Base-by-base conservation (phyloP, 805 yeast species). In the Pichia manshurica region DNA sequence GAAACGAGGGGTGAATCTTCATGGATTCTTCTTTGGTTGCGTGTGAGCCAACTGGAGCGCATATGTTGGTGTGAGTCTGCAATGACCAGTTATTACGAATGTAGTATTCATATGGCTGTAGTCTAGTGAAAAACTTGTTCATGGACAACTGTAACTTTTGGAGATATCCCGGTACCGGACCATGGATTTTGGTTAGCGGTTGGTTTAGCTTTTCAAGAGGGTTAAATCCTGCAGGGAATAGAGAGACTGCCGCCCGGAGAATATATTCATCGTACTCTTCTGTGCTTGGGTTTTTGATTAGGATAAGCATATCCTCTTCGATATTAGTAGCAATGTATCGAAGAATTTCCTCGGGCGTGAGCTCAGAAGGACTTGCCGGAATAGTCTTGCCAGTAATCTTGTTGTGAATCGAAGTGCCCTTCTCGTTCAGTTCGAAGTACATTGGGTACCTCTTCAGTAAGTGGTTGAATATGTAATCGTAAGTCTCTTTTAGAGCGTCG, bases 221-320 rank as follows among this genome's bases (percentile, higher is more conserved):
- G 57, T 79, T 79, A 62, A 85, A 85, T 2, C 91, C 91, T 1
- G 83, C 78, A 1, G 91, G 87, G 55, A 82, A 82, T 7, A 81
- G 79, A 21, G 81, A 73, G 3, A 75, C 66, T 7, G 80, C 78
- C 0, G 79, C 81, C 45, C 82, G 68, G 38, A 81, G 60, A 23
- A 73, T 67, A 58, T 82, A 84, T 55, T 82, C 89, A 47, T 76
- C 78, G 23, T 57, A 65, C 12, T 56, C 58, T 22, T 65, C 63
- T 28, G 69, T 71, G 19, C 64, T 67, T 12, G 64, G 66, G 48
- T 62, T 59, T 46, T 72, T 72, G 6, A 75, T 57, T 55, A 84
- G 55, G 6, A 85, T 62, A 37, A 84, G 57, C 46, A 81, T 71
- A 57, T 85, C 90, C 55, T 83, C 89, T 54, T 82, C 87, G 2